These are phyloP conservation scores for Cochlearia excelsa DNA, from an alignment of 345 rosid species.

Conservation along the genomic window DNA sequence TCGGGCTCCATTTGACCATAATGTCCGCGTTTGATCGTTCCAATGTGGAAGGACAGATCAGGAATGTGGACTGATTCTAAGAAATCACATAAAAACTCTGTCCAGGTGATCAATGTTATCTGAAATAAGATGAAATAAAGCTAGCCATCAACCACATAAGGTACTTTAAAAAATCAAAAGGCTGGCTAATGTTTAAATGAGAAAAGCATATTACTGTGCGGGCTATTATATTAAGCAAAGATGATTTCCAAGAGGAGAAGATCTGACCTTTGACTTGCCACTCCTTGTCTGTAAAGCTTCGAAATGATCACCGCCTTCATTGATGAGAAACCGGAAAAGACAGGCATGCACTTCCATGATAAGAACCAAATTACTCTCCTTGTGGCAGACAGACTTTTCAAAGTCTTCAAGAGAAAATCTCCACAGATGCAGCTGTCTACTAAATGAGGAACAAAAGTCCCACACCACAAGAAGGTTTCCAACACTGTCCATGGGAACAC, in stretches of 20 bases:
- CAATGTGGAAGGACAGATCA: conserved; percentile 42
- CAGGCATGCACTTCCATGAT: conserved; percentile 80
- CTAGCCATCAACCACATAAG: conserved; percentile 16
- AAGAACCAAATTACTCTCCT: conserved; percentile 77
- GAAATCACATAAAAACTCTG: conserved; percentile 84
- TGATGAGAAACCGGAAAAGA: conserved; percentile 64
- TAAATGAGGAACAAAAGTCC: conserved; percentile 90
- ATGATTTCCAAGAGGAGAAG: conserved; percentile 8
- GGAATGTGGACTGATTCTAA: conserved; percentile 56
- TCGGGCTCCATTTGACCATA: conserved; percentile 70
- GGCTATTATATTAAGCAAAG: not conserved
- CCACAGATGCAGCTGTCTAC: conserved; percentile 63
- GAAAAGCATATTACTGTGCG: conserved; percentile 3
- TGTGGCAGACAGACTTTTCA: conserved; percentile 86
- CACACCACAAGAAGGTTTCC: conserved; percentile 93
- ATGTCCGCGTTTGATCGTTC: conserved; percentile 81
- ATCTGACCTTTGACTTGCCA: conserved; percentile 61
- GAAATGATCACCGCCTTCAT: conserved; percentile 45
- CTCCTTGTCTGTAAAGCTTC: conserved; percentile 46
- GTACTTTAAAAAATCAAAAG: too few relatives aligned
- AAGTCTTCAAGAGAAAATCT: conserved; percentile 89
- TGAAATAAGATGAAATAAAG: conserved; percentile 39
- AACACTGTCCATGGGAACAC: conserved; percentile 65
- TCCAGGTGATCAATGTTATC: conserved; percentile 82
- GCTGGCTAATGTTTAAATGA: too few relatives aligned